Percentiles rank a stretch among this genome's conserved stretches.
These are phyloP conservation scores for Trichothecium roseum DNA, from an alignment of 2,329 filamentous ascomycete species.

Conservation along the genomic window DNA sequence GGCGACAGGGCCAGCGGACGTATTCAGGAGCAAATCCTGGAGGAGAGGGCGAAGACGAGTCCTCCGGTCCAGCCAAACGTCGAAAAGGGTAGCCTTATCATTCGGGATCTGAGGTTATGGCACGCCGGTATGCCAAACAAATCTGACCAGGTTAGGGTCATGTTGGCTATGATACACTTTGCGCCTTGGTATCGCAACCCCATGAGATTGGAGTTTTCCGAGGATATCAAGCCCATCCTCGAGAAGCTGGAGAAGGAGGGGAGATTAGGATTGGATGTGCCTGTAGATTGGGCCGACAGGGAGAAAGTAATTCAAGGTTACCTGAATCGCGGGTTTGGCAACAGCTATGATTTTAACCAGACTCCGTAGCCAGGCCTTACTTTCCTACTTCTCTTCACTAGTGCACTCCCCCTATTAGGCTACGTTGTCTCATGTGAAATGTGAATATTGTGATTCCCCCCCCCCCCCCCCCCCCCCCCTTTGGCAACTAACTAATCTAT, in stretches of 20 bases:
- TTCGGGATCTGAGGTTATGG: constrained; percentile 52
- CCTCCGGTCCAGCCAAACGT: constrained; percentile 40
- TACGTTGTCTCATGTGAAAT: too few relatives aligned
- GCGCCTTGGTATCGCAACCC: constrained; percentile 45
- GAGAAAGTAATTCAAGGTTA: constrained; percentile 34
- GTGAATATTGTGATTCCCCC: too few relatives aligned
- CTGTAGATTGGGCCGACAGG: constrained; percentile 35
- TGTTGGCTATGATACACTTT: constrained; percentile 52
- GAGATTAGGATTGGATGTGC: constrained; percentile 32
- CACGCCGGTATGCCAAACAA: constrained; percentile 53
- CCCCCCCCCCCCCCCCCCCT: too few relatives aligned
- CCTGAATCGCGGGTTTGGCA: constrained; percentile 46
- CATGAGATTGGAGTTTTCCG: constrained; percentile 44
- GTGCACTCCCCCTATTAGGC: too few relatives aligned
- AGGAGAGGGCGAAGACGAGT: constrained; percentile 21
- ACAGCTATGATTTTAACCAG: constrained; percentile 53
- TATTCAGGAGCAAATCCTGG: constrained; percentile 31
- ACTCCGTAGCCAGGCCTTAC: too few relatives aligned
- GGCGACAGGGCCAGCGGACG: constrained; percentile 41
- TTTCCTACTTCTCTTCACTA: background rate
- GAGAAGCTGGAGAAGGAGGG: constrained; percentile 27
- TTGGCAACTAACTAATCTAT: too few relatives aligned
- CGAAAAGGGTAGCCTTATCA: constrained; percentile 42
- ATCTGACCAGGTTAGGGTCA: constrained; percentile 37
- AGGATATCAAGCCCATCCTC: constrained; percentile 36